Evolutionary conservation across 1,139 yeast genomes (phyloP).

Genomic region (Keqinozyma sinolaborantium): DNA sequence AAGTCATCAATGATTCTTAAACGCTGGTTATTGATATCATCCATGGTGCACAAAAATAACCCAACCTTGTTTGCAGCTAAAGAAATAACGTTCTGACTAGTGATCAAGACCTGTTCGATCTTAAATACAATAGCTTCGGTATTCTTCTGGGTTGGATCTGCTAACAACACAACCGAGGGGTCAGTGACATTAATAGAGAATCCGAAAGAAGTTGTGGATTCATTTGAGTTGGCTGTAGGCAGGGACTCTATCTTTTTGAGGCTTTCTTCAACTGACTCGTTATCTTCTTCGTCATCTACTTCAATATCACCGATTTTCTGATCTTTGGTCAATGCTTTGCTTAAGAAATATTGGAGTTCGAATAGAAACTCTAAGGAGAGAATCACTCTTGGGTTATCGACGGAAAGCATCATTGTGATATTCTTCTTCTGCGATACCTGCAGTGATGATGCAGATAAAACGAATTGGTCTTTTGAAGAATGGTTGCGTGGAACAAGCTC

Average conservation of each 20-base stretch:
- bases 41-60: slow-evolving; percentile 80
- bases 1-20: slow-evolving; percentile 86
- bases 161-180: slow-evolving; percentile 74
- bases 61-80: slow-evolving; percentile 80
- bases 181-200: slow-evolving; percentile 72
- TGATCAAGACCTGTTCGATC: slow-evolving; percentile 71
- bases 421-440: slow-evolving; percentile 38
- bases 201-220: slow-evolving; percentile 23
- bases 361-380: slow-evolving; percentile 83
- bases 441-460: slow-evolving; percentile 48
- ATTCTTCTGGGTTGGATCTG: slow-evolving; percentile 65
- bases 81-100: slow-evolving; percentile 64
- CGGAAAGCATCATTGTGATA: slow-evolving; percentile 53
- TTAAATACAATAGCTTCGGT: slow-evolving; percentile 91
- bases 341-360: slow-evolving; percentile 65
- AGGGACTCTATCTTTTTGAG: slow-evolving; percentile 1
- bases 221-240: slow-evolving; percentile 1
- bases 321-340: slow-evolving; percentile 35
- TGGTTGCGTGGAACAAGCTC: slow-evolving; percentile 74
- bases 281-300: slow-evolving; percentile 12
- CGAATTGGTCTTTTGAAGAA: slow-evolving; percentile 68
- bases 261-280: slow-evolving; percentile 4
- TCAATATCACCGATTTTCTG: slow-evolving; percentile 14
- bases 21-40: slow-evolving; percentile 52
- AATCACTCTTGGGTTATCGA: slow-evolving; percentile 79